Base-by-base conservation (phyloP, 2,329 filamentous ascomycete species). In the Botrytis tulipae region DNA sequence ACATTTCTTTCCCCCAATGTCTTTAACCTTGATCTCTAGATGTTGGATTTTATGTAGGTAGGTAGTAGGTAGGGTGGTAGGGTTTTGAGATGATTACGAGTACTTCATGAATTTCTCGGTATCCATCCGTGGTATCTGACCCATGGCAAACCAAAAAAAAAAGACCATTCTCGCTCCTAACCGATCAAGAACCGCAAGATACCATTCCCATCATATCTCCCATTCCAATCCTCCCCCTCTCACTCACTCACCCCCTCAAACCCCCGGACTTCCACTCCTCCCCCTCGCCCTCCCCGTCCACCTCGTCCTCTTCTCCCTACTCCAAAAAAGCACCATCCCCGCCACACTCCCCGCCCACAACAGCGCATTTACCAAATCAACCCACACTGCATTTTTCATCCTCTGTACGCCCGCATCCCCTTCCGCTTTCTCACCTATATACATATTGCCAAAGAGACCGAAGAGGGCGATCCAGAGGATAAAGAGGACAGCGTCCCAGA, bases 341-440 rank as follows among this genome's bases (percentile, higher is more conserved):
- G 87, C 74, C 6, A 88, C 86, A 4, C 89, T 90, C 65, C 91
- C 82, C 68, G 94, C 83, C 94, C 94, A 97, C 69, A 97, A 85
- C 22, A 93, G 80, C 81, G 93, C 87, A 81, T 91, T 93, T 65
- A 88, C 84, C 69, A 97, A 82, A 81, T 95, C 92, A 63, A 97
- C 86, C 92, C 93, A 97, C 25, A 96, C 93, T 8, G 93, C 93
- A 80, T 91, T 90, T 84, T 94, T 94, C 94, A 97, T 97, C 73
- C 93, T 87, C 77, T 85, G 84, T 73, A 95, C 87, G 68, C 87
- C 90, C 59, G 79, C 78, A 80, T 93, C 87, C 22, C 90, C 90
- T 80, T 92, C 85, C 0, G 90, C 82, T 74, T 93, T 82, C 78
- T 90, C 90, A 71, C 88, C 82, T 80, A 97, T 92, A 85, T 91